Evolutionary conservation across 2,329 filamentous ascomycete species (phyloP), one percentile per base, ranked within the genome.

Genomic region (Exophiala lecanii-corni): DNA sequence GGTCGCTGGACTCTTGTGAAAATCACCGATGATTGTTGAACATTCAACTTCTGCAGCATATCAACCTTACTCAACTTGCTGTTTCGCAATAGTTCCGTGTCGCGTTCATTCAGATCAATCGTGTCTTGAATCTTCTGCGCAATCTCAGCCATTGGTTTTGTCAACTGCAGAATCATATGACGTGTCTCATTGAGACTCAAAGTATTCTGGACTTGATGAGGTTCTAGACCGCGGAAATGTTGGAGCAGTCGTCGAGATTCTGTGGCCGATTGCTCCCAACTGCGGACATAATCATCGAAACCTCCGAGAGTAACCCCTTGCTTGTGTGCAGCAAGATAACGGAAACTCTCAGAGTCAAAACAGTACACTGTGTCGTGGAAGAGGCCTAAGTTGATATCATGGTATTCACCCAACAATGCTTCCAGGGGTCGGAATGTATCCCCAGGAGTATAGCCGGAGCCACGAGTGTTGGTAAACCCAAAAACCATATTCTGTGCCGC

Each of bases 341-440:
- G 64, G 45, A 71, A 71, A 25, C 62, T 64, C 51, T 71, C 66
- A 1, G 66, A 69, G 45, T 71, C 68, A 34, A 70, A 71, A 47
- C 65, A 71, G 43, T 65, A 72, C 1, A 56, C 59, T 2, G 59
- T 63, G 4, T 58, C 25, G n/a, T 51, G 48, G n/a, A 51, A 51
- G 2, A 69, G 54, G 0, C 41, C 44, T 3, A 67, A 39, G 2
- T 57, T 54, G n/a, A 66, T 44, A 12, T 62, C 56, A 3, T 44
- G 38, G 48, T 65, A 57, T 16, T 61, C 50, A 0, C 25, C 35
- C 5, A 69, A 48, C 1, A 69, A 49, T 1, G 41, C 34, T 17
- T 61, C 45, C 0, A 70, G 57, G 1, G 65, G 62, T 2, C 50
- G 50, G 43, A 62, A 67, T 0, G 66, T 64, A 47, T 69, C 67